Conservation (phyloP, 495 filamentous ascomycete genomes). For the Bryoglossum gracile region DNA sequence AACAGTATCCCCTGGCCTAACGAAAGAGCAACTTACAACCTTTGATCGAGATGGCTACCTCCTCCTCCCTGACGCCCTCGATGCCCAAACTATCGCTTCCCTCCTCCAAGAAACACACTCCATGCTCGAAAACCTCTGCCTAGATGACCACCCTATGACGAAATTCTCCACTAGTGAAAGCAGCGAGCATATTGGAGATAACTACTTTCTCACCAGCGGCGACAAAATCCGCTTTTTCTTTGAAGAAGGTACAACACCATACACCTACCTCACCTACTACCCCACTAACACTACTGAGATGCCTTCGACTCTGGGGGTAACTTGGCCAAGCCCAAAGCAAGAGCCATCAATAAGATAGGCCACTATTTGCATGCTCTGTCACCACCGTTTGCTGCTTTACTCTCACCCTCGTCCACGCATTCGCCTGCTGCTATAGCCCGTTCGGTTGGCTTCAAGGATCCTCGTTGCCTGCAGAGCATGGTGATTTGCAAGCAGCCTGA, state of each 20-base stretch:
- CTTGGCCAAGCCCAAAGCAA: slow-evolving; percentile 67
- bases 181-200: slow-evolving; percentile 79
- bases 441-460: slow-evolving; percentile 65
- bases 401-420: slow-evolving; percentile 32
- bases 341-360: slow-evolving; percentile 93
- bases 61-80: slow-evolving; percentile 73
- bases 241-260: slow-evolving; percentile 57
- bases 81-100: slow-evolving; percentile 48
- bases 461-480: slow-evolving; percentile 79
- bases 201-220: slow-evolving; percentile 83
- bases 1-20: slow-evolving; percentile 38
- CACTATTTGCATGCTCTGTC: slow-evolving; percentile 78
- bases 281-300: slow-evolving; percentile 32
- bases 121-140: slow-evolving; percentile 66
- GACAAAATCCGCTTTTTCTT: slow-evolving; percentile 97
- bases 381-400: slow-evolving; percentile 59
- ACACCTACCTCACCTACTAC: slow-evolving; percentile 4
- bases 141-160: slow-evolving; percentile 83
- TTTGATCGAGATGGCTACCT: slow-evolving; percentile 86
- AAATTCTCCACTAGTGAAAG: slow-evolving; percentile 76
- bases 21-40: slow-evolving; percentile 57
- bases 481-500: slow-evolving; percentile 97
- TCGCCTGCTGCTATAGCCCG: slow-evolving; percentile 53
- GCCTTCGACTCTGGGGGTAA: slow-evolving; percentile 53
- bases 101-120: slow-evolving; percentile 68